phyloP scores from a whole-genome alignment of 2,329 filamentous ascomycete genomes.

The Pseudopyricularia cyperi region DNA sequence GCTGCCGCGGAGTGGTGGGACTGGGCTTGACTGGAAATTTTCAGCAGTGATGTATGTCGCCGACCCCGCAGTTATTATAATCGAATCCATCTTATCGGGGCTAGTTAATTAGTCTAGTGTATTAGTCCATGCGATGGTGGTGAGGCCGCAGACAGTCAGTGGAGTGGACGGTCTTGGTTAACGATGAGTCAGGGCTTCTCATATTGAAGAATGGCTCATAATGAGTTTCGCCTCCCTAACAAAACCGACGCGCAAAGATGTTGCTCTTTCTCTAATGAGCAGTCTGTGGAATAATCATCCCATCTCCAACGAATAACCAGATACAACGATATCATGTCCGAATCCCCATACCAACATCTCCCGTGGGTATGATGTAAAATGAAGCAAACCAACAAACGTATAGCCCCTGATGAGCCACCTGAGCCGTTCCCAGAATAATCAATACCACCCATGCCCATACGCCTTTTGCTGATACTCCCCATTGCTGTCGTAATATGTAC shows the following conservation, averaged over 20 bases:
- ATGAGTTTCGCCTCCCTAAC: not conserved
- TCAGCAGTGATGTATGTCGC: not conserved
- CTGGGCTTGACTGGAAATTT: not conserved
- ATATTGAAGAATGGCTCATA: not conserved
- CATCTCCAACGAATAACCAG: not conserved
- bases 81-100: not conserved
- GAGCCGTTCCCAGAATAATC: not conserved
- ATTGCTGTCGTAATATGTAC: not conserved
- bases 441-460: not conserved
- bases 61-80: not conserved
- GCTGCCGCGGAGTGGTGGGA: not conserved
- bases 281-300: not conserved
- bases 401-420: not conserved
- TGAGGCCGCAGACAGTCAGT: no score
- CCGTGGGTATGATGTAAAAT: not conserved
- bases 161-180: not conserved
- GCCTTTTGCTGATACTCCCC: no score
- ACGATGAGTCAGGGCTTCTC: not conserved
- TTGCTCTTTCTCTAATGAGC: not conserved
- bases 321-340: not conserved
- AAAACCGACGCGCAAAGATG: not conserved
- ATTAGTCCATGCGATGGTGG: no score
- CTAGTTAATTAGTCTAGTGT: no score
- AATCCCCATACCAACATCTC: not conserved
- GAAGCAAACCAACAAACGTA: not conserved